Percentiles rank a stretch among this genome's conserved stretches.
phyloP scores from a whole-genome alignment of 805 yeast species.

The Pichia rugopelliculosa region DNA sequence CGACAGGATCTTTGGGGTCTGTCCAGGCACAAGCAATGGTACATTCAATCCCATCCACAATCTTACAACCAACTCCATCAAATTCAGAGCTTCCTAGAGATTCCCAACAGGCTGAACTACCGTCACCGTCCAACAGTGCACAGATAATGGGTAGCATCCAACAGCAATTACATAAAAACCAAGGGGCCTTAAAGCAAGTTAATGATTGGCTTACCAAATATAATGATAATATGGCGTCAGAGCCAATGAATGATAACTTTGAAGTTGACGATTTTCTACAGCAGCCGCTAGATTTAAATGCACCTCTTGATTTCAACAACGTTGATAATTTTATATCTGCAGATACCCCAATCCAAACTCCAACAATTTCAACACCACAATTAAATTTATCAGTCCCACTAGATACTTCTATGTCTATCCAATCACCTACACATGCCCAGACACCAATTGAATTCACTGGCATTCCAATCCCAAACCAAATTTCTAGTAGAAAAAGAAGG shows the following conservation, averaged over 20 bases:
- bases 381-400: not conserved
- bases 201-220: conserved; percentile 43
- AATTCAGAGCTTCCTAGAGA: not conserved
- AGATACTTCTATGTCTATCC: not conserved
- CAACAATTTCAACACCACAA: conserved; percentile 1
- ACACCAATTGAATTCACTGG: not conserved
- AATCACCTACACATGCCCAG: not conserved
- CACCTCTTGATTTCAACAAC: conserved; percentile 9
- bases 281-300: conserved; percentile 13
- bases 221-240: conserved; percentile 13
- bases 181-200: conserved; percentile 46
- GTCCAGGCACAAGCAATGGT: not conserved
- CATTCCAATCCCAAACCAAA: not conserved
- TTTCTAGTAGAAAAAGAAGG: not conserved
- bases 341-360: conserved; percentile 6
- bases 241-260: conserved; percentile 24
- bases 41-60: not conserved
- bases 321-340: conserved; percentile 3
- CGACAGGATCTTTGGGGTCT: not conserved
- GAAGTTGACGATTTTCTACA: conserved; percentile 28
- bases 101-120: not conserved
- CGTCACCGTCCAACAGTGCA: not conserved
- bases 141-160: conserved; percentile 35
- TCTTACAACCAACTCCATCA: not conserved
- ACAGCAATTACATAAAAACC: conserved; percentile 40